Base-by-base conservation (phyloP, 352 stramenopile species). In the Pythium scleroteichum region DNA sequence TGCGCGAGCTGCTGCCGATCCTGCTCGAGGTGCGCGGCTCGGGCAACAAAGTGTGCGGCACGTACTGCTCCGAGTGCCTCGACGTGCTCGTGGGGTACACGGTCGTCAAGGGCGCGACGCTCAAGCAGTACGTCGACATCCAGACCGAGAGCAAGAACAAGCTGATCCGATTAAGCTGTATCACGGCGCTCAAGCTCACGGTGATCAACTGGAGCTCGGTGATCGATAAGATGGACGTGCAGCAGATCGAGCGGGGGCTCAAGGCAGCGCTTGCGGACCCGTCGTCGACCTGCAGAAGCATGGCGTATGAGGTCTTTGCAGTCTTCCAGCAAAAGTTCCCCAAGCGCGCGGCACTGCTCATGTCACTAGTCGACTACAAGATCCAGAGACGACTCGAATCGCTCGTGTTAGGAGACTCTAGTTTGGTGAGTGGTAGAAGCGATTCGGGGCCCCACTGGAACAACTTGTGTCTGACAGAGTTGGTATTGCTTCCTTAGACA, bases 131-230 rank as follows among this genome's bases (percentile, higher is more conserved):
- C 50, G 80, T 90, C 19, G 83, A 93, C 41, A 83, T 79, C 52
- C 59, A 88, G 40, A 62, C 88, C 17, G 81, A 91, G 42, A 91
- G 71, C 69, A 93, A 92, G 67, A 93, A 88, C 71, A 91, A 92
- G 48, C 66, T 81, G 59, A 92, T 94, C 56, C 83, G 85, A 22
- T 65, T 86, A 17, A 82, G 74, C 67, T 94, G 85, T 59, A 83
- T 93, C 68, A 76, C 69, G 26, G 77, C 78, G 64, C 53, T 93
- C 17, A 78, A 72, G 17, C 73, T 77, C 27, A 66, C 68, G 14
- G 67, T 92, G 16, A 56, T 69, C 17, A 62, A 76, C 16, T 94
- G 85, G 85, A 94, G 82, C 68, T 54, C 73, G 17, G 63, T 93
- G 40, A 72, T 93, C 48, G 85, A 94, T 64, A 90, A 89, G 59